phyloP scores from a whole-genome alignment of 106 monocot species.

The Vanilla planifolia region DNA sequence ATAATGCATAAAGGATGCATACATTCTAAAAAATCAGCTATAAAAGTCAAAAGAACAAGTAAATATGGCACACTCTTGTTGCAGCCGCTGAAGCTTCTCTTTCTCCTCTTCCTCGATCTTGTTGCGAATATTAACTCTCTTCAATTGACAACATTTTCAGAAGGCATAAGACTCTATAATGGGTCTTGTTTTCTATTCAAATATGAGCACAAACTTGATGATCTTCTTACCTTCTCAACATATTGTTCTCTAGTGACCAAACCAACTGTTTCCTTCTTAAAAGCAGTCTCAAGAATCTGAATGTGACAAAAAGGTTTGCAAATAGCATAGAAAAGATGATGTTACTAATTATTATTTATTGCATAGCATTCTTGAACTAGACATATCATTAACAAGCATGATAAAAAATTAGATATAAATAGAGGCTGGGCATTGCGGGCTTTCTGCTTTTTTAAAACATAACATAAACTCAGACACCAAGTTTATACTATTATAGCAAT shows the following conservation, averaged over 20 bases:
- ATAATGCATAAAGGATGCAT: neutral
- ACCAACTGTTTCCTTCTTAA: constrained; percentile 99
- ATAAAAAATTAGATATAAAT: no score
- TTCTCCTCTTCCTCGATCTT: constrained; percentile 99
- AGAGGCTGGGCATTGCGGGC: no score
- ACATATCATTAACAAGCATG: no score
- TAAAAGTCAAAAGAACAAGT: neutral
- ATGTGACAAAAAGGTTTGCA: neutral
- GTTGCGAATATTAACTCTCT: constrained; percentile 95
- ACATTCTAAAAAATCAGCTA: neutral
- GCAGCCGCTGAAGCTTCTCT: constrained; percentile 91
- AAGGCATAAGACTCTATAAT: neutral
- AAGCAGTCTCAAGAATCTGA: constrained; percentile 97
- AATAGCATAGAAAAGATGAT: no score
- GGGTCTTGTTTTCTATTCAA: neutral
- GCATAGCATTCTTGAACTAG: no score
- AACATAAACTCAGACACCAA: no score
- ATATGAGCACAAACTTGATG: neutral
- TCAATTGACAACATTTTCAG: constrained; percentile 5
- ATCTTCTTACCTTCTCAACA: constrained; percentile 80
- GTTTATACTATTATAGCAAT: no score
- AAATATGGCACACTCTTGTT: constrained; percentile 65
- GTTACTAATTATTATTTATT: no score
- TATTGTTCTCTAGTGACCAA: constrained; percentile 95
- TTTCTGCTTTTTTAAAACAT: no score